Percentiles rank a stretch among this genome's conserved stretches.
phyloP scores from a whole-genome alignment of 768 basidiomycete genomes.

The Clitopilus hobsonii region DNA sequence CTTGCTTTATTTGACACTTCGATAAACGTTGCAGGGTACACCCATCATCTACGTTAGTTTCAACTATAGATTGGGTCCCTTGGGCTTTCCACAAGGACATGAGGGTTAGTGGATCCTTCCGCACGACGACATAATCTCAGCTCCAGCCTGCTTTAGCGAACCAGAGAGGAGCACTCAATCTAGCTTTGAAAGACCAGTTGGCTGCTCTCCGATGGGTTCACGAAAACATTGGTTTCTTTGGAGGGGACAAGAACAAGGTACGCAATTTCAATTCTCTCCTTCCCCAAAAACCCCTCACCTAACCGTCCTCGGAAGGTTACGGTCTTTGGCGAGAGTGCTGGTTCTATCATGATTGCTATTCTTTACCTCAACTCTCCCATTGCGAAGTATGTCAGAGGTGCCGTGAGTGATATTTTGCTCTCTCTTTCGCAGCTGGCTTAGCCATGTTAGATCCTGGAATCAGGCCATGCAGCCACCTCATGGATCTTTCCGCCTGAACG shows the following conservation, averaged over 20 bases:
- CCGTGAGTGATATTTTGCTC: no score
- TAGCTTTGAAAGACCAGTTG: slow-evolving; percentile 35
- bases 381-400: no score
- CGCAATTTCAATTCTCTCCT: no score
- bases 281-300: no score
- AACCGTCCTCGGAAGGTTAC: no score
- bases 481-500: no score
- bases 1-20: not conserved
- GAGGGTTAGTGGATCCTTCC: slow-evolving; percentile 14
- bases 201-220: slow-evolving; percentile 46
- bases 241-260: slow-evolving; percentile 48
- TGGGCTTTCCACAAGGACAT: slow-evolving; percentile 29
- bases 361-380: no score
- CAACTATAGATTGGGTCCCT: slow-evolving; percentile 32
- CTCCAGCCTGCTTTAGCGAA: not conserved
- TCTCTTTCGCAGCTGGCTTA: no score
- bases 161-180: slow-evolving; percentile 25
- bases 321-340: no score
- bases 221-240: slow-evolving; percentile 47
- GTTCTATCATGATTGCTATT: no score
- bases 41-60: slow-evolving; percentile 43
- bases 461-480: no score
- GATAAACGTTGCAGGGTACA: slow-evolving; percentile 17
- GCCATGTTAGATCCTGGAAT: no score
- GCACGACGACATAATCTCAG: not conserved